These are phyloP conservation scores for Ganoderma lingzhi DNA, from an alignment of 1,284 basidiomycete species.

Conservation along the genomic window DNA sequence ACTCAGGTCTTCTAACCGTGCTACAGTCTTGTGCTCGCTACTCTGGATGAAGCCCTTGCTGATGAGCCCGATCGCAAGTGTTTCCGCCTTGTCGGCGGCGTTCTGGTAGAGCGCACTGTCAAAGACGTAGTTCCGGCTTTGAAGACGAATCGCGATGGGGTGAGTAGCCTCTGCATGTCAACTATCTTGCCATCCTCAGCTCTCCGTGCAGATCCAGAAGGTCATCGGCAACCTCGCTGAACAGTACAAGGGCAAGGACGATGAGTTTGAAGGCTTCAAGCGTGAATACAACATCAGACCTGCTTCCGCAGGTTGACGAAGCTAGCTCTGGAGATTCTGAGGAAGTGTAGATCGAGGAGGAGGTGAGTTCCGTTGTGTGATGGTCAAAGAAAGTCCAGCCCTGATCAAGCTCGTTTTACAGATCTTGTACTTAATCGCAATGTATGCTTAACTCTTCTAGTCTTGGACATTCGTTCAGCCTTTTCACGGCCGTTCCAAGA, in stretches of 20 bases:
- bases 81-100: conserved; percentile 96
- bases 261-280: conserved; percentile 86
- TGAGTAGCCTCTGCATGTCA: conserved; percentile 47
- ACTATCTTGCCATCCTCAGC: conserved; percentile 12
- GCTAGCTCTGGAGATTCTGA: background rate
- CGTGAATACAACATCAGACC: conserved; percentile 83
- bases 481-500: background rate
- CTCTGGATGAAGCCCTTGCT: conserved; percentile 80
- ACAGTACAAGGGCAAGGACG: conserved; percentile 90
- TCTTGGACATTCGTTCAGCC: background rate
- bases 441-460: background rate
- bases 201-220: conserved; percentile 72
- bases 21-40: conserved; percentile 86
- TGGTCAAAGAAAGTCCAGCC: background rate
- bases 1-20: background rate
- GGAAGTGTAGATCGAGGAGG: background rate
- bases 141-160: conserved; percentile 86
- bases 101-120: conserved; percentile 96
- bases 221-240: conserved; percentile 80
- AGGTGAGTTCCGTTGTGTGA: background rate
- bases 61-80: conserved; percentile 92
- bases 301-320: conserved; percentile 40
- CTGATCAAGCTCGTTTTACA: background rate
- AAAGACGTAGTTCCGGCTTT: conserved; percentile 93
- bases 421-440: background rate